A percentile compares a stretch with the other conserved stretches of the same genome.
Conservation (phyloP, 1,284 basidiomycete genomes). For the Fomes fomentarius region DNA sequence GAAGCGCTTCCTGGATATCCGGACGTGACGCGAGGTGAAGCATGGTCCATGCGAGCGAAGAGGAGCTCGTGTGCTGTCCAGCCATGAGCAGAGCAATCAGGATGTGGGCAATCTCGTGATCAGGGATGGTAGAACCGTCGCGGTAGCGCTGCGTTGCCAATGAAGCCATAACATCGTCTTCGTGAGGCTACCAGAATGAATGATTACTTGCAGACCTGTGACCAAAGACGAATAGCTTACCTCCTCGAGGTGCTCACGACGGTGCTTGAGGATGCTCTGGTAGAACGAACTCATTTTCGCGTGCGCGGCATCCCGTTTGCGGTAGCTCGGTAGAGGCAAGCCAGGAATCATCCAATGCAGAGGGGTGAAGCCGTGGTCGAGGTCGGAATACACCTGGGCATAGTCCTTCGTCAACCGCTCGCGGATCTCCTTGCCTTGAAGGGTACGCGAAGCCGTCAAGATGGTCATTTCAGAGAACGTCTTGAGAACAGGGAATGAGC, state of each 20-base stretch:
- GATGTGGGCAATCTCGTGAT: slow-evolving; percentile 96
- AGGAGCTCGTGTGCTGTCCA: slow-evolving; percentile 97
- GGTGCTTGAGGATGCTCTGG: slow-evolving; percentile 82
- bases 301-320: slow-evolving; percentile 87
- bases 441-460: slow-evolving; percentile 89
- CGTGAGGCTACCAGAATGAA: slow-evolving; percentile 47
- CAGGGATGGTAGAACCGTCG: slow-evolving; percentile 77
- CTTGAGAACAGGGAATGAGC: slow-evolving; percentile 73
- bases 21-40: slow-evolving; percentile 86
- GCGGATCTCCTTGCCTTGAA: slow-evolving; percentile 93
- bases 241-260: slow-evolving; percentile 58
- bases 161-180: slow-evolving; percentile 93
- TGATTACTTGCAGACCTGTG: background rate
- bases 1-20: slow-evolving; percentile 78
- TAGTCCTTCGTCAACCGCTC: slow-evolving; percentile 81
- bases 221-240: slow-evolving; percentile 29
- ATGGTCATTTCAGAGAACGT: slow-evolving; percentile 93
- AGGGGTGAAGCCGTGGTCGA: slow-evolving; percentile 93
- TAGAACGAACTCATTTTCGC: slow-evolving; percentile 96
- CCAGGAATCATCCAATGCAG: slow-evolving; percentile 96
- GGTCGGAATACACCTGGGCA: slow-evolving; percentile 85
- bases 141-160: slow-evolving; percentile 89
- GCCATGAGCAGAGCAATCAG: slow-evolving; percentile 97
- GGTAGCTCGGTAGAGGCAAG: slow-evolving; percentile 90
- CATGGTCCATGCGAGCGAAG: slow-evolving; percentile 91